Conservation (phyloP, 1,139 yeast genomes). For the Debaryomyces sp. region DNA sequence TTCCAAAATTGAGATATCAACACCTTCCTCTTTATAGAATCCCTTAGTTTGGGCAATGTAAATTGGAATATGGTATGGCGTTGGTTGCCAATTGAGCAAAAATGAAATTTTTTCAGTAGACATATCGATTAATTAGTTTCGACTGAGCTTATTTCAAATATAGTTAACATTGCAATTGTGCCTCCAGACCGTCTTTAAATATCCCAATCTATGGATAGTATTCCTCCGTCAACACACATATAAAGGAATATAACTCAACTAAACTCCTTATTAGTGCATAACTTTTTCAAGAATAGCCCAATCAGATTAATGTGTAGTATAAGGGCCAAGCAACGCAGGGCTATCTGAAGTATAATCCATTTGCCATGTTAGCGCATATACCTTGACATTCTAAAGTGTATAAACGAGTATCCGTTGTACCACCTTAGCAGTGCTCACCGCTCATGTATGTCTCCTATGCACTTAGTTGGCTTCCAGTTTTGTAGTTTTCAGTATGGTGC, state of each 20-base stretch:
- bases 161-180: not conserved
- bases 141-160: not conserved
- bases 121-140: slow-evolving; percentile 1
- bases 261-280: slow-evolving; percentile 5
- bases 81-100: slow-evolving; percentile 58
- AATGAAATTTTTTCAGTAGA: slow-evolving; percentile 51
- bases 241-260: not conserved
- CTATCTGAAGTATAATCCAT: not conserved
- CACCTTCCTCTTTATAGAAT: slow-evolving; percentile 51
- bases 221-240: not conserved
- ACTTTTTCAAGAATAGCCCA: not conserved
- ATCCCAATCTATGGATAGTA: not conserved
- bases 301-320: not conserved
- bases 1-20: slow-evolving; percentile 55
- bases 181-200: not conserved
- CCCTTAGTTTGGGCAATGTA: slow-evolving; percentile 55
- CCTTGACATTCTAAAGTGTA: not conserved
- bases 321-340: not conserved
- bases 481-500: not conserved
- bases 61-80: slow-evolving; percentile 60
- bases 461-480: not conserved
- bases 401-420: not conserved
- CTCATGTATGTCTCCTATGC: not conserved
- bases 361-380: slow-evolving; percentile 6
- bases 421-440: no score